These are phyloP conservation scores for Coleophoma cylindrospora DNA, from an alignment of 2,329 filamentous ascomycete genomes.

Conservation along the genomic window DNA sequence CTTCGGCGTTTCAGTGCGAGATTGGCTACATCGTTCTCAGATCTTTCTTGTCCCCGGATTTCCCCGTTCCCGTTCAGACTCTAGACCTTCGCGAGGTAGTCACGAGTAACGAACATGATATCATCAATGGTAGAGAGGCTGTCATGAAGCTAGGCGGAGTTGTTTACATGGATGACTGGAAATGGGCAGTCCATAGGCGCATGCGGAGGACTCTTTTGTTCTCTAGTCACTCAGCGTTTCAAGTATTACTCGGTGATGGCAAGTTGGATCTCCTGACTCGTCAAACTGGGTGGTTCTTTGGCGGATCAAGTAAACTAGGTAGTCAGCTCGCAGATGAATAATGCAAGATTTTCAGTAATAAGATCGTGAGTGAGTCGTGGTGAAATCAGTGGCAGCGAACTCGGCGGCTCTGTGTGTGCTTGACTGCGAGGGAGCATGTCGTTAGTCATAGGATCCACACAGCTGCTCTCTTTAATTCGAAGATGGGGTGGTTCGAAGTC, in stretches of 20 bases:
- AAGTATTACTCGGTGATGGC: background rate
- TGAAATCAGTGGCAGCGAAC: too few species aligned
- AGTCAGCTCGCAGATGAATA: constrained; percentile 23
- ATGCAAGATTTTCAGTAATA: constrained; percentile 11
- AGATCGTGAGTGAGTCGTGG: too few species aligned
- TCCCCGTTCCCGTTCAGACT: constrained; percentile 14
- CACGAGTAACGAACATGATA: constrained; percentile 18
- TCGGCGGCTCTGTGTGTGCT: too few species aligned
- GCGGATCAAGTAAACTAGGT: constrained; percentile 18
- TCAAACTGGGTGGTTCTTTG: constrained; percentile 13
- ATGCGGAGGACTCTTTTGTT: constrained; percentile 10
- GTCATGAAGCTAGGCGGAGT: constrained; percentile 2
- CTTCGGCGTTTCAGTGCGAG: constrained; percentile 25
- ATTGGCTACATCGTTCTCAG: constrained; percentile 18
- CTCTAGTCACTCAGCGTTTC: constrained; percentile 11
- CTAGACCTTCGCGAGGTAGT: constrained; percentile 12
- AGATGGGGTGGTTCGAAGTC: too few species aligned
- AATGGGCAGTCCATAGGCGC: constrained; percentile 13
- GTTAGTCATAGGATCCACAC: too few species aligned
- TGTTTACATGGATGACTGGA: constrained; percentile 12
- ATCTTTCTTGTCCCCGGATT: constrained; percentile 13
- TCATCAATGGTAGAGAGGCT: constrained; percentile 14
- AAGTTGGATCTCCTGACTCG: constrained; percentile 2
- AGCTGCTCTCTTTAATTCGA: too few species aligned
- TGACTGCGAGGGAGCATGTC: too few species aligned